phyloP scores from a whole-genome alignment of 164 flowering plant species.

The Umbellularia californica region DNA sequence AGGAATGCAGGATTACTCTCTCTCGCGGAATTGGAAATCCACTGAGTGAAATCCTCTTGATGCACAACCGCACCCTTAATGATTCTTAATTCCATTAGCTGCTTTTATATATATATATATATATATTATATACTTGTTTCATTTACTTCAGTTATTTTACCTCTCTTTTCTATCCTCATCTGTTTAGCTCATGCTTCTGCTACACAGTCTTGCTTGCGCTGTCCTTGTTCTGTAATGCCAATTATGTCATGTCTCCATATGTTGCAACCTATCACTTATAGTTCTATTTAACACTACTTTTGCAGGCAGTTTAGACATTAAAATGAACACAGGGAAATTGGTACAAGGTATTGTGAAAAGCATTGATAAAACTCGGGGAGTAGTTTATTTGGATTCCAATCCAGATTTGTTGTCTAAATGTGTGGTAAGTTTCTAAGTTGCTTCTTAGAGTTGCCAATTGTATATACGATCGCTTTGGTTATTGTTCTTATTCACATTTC shows the following conservation, averaged over 20 bases:
- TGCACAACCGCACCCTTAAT: too few species aligned
- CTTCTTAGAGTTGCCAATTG: not conserved
- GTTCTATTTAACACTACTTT: not conserved
- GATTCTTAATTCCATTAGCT: too few species aligned
- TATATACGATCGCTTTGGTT: not conserved
- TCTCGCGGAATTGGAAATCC: too few species aligned
- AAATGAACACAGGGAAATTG: slow-evolving; percentile 49
- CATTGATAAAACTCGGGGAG: slow-evolving; percentile 71
- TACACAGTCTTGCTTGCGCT: not conserved
- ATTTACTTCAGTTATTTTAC: too few species aligned
- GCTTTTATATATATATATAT: too few species aligned
- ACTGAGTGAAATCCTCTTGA: too few species aligned
- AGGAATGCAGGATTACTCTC: too few species aligned
- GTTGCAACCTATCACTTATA: not conserved
- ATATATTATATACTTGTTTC: too few species aligned
- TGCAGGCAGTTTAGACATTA: slow-evolving; percentile 39
- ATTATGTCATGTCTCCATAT: not conserved
- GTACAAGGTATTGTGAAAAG: slow-evolving; percentile 74
- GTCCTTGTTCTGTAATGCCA: not conserved
- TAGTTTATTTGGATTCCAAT: slow-evolving; percentile 63
- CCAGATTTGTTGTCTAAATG: slow-evolving; percentile 57
- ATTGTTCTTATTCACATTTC: not conserved
- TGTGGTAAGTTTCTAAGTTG: slow-evolving; percentile 48
- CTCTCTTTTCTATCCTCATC: not conserved
- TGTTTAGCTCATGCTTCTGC: not conserved